Percentiles rank a stretch among this genome's conserved stretches.
Evolutionary conservation across 2,329 filamentous ascomycete species (phyloP).

Genomic region (Metarhizium guizhouense): DNA sequence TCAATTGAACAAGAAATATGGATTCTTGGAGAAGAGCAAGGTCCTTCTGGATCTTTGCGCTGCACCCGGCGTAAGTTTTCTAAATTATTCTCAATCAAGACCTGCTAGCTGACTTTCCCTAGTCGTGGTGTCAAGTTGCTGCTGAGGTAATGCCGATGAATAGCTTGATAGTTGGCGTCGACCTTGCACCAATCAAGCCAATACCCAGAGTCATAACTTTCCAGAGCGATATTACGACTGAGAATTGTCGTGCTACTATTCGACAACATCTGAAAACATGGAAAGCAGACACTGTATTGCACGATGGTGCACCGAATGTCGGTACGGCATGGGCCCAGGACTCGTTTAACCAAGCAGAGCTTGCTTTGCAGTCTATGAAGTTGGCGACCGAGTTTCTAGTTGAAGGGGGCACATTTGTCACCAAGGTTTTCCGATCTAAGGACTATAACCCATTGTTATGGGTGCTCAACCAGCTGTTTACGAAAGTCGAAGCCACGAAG

Average conservation of each 20-base stretch:
- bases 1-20: conserved; percentile 98
- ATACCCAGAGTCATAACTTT: conserved; percentile 93
- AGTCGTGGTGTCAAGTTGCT: conserved; percentile 95
- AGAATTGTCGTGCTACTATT: conserved; percentile 88
- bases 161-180: conserved; percentile 88
- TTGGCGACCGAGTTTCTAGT: conserved; percentile 87
- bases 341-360: conserved; percentile 93
- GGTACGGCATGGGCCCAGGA: conserved; percentile 98
- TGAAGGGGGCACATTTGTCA: conserved; percentile 88
- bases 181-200: conserved; percentile 89
- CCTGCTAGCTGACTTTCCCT: conserved; percentile 1
- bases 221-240: conserved; percentile 95
- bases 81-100: background rate
- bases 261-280: conserved; percentile 85
- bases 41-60: conserved; percentile 96
- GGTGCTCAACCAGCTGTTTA: conserved; percentile 96
- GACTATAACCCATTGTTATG: conserved; percentile 94
- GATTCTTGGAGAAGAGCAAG: conserved; percentile 93
- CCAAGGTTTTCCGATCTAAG: conserved; percentile 94
- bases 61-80: conserved; percentile 69
- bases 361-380: conserved; percentile 84
- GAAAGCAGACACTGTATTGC: conserved; percentile 92
- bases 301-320: conserved; percentile 96
- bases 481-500: conserved; percentile 93
- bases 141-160: conserved; percentile 88